Base-by-base conservation (phyloP, 202 grass and related monocot species). In the Brachypodium distachyon region DNA sequence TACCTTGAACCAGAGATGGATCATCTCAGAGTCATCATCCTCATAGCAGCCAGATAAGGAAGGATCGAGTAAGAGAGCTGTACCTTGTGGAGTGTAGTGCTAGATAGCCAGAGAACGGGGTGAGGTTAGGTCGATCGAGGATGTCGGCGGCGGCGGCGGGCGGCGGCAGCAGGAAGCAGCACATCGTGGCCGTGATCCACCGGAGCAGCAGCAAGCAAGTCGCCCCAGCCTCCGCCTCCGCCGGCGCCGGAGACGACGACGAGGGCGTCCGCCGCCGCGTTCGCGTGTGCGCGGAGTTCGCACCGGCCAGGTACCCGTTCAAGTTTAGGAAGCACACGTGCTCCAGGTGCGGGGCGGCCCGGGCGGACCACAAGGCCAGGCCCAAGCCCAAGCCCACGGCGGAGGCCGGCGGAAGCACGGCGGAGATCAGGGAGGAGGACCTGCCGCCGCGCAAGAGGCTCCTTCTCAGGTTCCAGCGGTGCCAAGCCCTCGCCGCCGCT, bases 371-470 rank as follows among this genome's bases (percentile, higher is more conserved):
- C 55, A 1, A 4, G 9, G 7, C 4, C n/a, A n/a, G n/a, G n/a
- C n/a, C n/a, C n/a, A n/a, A n/a, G n/a, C n/a, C n/a, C 34, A 73
- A 41, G 34, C 6, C 19, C 7, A 55, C 37, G 6, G 1, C 50
- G 8, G 34, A 18, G 57, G 61, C 17, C 7, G 6, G 4, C 18
- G 6, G 19, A 60, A 4, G 1, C 34, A 25, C 0, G 11, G 55
- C 3, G 17, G 44, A 16, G 31, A 28, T 55, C 84, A 41, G 17
- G 56, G 78, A 82, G 17, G 65, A 81, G 28, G 38, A 39, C 53
- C 56, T 87, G 29, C 78, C 84, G 40, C 84, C 29, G 9, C 47
- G 78, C 78, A 87, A 82, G 78, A 42, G 73, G 47, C 13, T 68
- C 9, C 3, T 18, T 57, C 59, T 77, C 65, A 77, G 56, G 73